A percentile compares a stretch with the other conserved stretches of the same genome.
These are phyloP conservation scores for Pyricularia sp. DNA, from an alignment of 2,329 filamentous ascomycete species.

Conservation along the genomic window DNA sequence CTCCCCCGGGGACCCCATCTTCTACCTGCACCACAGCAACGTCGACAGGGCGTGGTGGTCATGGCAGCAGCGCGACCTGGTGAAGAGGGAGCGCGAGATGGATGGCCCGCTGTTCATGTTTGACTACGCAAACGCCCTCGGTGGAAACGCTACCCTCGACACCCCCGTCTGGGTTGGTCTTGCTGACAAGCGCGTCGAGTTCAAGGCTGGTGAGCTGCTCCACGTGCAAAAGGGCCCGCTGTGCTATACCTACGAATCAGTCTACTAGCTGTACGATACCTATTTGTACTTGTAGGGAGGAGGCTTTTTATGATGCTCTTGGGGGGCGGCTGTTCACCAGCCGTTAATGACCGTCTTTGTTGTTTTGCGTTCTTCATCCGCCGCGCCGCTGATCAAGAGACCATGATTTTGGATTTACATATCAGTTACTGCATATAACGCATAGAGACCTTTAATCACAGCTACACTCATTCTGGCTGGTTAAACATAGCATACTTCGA, in stretches of 20 bases:
- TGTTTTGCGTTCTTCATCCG: not conserved
- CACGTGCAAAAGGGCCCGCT: constrained; percentile 9
- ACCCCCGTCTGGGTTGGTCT: constrained; percentile 7
- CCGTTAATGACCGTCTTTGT: too few species aligned
- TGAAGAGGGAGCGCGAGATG: constrained; percentile 9
- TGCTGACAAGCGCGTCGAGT: constrained; percentile 3
- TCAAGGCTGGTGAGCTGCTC: constrained; percentile 10
- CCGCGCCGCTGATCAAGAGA: not conserved
- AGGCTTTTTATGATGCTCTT: not conserved
- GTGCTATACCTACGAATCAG: constrained; percentile 9
- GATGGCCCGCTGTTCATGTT: not conserved
- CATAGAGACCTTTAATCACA: too few species aligned
- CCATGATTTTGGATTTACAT: not conserved
- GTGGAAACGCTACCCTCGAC: constrained; percentile 7
- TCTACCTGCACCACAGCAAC: constrained; percentile 18
- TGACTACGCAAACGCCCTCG: not conserved
- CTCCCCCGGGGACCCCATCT: constrained; percentile 6
- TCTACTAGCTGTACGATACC: not conserved
- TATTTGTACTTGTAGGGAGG: not conserved
- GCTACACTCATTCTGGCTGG: too few species aligned
- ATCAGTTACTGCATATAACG: too few species aligned
- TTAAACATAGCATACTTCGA: too few species aligned
- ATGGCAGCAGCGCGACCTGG: constrained; percentile 11
- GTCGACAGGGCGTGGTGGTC: constrained; percentile 11
- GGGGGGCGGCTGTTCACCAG: not conserved